A percentile compares a stretch with the other conserved stretches of the same genome.
These are phyloP conservation scores for Boletus bicolor DNA, from an alignment of 768 basidiomycete species.

Conservation along the genomic window DNA sequence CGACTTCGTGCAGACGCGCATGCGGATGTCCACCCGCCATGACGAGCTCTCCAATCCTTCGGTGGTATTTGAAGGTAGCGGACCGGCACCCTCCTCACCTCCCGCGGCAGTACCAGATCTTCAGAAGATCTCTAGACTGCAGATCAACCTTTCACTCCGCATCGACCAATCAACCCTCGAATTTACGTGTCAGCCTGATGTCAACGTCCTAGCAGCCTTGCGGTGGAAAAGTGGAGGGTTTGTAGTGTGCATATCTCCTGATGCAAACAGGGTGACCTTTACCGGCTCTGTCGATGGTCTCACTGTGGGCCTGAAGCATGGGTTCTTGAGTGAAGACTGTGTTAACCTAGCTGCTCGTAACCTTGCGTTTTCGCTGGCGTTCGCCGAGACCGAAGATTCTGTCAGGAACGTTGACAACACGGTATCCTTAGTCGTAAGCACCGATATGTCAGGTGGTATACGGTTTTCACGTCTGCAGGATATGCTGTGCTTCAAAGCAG, in stretches of 20 bases:
- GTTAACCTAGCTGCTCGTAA: slow-evolving; percentile 78
- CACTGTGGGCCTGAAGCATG: slow-evolving; percentile 77
- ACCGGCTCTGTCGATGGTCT: slow-evolving; percentile 80
- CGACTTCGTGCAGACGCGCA: slow-evolving; percentile 62
- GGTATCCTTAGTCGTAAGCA: slow-evolving; percentile 78
- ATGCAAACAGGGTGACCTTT: slow-evolving; percentile 66
- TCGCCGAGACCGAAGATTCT: slow-evolving; percentile 48
- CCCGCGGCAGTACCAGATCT: slow-evolving; percentile 13
- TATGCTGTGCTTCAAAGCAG: slow-evolving; percentile 91
- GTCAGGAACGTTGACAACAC: slow-evolving; percentile 41
- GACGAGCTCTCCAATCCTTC: slow-evolving; percentile 19
- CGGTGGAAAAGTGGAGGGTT: slow-evolving; percentile 97
- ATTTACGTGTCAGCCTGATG: slow-evolving; percentile 86
- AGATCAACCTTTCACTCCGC: slow-evolving; percentile 81
- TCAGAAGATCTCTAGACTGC: slow-evolving; percentile 46
- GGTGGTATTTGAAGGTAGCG: slow-evolving; percentile 3
- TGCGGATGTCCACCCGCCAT: slow-evolving; percentile 48
- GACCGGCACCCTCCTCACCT: slow-evolving; percentile 15
- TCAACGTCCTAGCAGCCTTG: slow-evolving; percentile 85
- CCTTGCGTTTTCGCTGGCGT: slow-evolving; percentile 72
- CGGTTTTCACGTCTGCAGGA: slow-evolving; percentile 88
- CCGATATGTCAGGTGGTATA: slow-evolving; percentile 75
- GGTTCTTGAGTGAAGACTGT: slow-evolving; percentile 80
- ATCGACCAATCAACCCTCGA: slow-evolving; percentile 88
- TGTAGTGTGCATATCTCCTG: slow-evolving; percentile 72